Evolutionary conservation across 1,284 basidiomycete genomes (phyloP).

Genomic region (Moesziomyces parantarcticus): DNA sequence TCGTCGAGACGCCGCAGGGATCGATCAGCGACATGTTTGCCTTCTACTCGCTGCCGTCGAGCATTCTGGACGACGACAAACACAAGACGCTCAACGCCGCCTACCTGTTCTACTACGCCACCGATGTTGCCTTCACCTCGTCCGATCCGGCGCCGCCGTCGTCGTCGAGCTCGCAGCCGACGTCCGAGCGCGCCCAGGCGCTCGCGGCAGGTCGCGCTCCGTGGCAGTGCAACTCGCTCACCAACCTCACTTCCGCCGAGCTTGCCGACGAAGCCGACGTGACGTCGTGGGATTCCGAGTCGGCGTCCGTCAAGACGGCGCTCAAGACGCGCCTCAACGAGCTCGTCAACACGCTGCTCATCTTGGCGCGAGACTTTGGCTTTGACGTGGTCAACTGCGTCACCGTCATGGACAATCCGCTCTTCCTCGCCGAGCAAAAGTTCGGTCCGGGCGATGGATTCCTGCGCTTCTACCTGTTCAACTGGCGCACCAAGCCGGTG

Average conservation of each 20-base stretch:
- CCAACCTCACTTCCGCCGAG: conserved; percentile 50
- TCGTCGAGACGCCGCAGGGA: conserved; percentile 88
- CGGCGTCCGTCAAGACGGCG: conserved; percentile 73
- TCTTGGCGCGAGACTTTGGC: conserved; percentile 79
- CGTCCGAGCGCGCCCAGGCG: conserved; percentile 28
- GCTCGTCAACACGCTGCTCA: conserved; percentile 81
- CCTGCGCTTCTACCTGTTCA: conserved; percentile 85
- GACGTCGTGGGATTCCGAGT: conserved; percentile 65
- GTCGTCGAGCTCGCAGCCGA: conserved; percentile 12
- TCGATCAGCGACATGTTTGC: conserved; percentile 95
- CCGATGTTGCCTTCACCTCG: conserved; percentile 50
- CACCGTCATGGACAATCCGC: conserved; percentile 91
- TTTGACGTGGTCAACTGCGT: conserved; percentile 98
- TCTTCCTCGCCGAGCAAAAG: conserved; percentile 81
- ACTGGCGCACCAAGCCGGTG: conserved; percentile 62
- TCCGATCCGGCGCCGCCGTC: neutral
- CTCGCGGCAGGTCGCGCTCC: conserved; percentile 19
- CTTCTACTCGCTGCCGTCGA: conserved; percentile 95
- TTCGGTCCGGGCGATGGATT: conserved; percentile 91
- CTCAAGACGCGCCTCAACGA: conserved; percentile 79
- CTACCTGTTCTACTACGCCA: conserved; percentile 89
- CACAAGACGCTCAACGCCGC: conserved; percentile 79
- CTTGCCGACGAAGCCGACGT: conserved; percentile 49
- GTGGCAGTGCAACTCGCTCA: conserved; percentile 53
- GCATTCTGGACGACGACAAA: conserved; percentile 76